phyloP scores from a whole-genome alignment of 148 eudicot species.

The Persicaria maculosa region DNA sequence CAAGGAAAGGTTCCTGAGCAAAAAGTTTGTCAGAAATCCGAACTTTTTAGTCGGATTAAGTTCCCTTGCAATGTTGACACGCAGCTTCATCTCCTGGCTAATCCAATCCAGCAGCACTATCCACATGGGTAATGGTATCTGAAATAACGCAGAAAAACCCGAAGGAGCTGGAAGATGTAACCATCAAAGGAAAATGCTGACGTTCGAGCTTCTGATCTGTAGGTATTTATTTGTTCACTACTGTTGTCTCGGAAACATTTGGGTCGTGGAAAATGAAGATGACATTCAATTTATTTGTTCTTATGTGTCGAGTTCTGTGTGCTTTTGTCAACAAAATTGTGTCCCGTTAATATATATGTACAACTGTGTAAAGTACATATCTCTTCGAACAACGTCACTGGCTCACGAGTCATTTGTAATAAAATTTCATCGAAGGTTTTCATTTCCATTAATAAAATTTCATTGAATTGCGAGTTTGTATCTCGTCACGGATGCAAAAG shows the following conservation, averaged over 20 bases:
- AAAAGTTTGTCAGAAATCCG: background rate
- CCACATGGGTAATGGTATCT: no score
- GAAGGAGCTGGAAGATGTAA: background rate
- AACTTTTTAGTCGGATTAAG: background rate
- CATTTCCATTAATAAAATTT: background rate
- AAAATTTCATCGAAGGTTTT: background rate
- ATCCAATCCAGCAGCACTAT: no score
- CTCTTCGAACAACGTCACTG: background rate
- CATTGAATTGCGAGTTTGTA: background rate
- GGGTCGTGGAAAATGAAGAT: background rate
- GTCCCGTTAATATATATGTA: background rate
- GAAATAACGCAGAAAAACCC: no score
- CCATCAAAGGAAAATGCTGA: background rate
- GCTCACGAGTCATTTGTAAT: no score
- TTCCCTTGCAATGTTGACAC: background rate
- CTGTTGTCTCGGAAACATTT: background rate
- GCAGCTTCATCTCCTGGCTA: no score
- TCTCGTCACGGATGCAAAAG: no score
- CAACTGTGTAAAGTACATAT: background rate
- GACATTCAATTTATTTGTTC: background rate
- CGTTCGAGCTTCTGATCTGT: background rate
- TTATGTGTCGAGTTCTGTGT: background rate
- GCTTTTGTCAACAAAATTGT: background rate
- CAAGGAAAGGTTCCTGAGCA: constrained; percentile 24
- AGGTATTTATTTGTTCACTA: background rate